phyloP scores from a whole-genome alignment of 306 rosid genomes.

The Canavalia gladiata region DNA sequence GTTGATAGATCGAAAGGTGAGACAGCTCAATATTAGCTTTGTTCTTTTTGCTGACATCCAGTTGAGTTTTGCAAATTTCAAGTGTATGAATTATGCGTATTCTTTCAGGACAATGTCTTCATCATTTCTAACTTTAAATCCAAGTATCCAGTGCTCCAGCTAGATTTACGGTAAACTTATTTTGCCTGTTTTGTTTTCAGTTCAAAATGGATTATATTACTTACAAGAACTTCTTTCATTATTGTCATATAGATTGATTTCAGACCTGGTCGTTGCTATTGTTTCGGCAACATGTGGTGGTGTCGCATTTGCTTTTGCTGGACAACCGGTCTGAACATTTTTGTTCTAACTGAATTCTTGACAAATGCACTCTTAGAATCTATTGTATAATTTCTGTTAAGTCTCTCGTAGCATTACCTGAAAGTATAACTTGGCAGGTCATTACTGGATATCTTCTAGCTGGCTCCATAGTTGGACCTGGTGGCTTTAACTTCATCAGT shows the following conservation, averaged over 20 bases:
- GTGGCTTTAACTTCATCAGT: slow-evolving; percentile 92
- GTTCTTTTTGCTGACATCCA: slow-evolving; percentile 24
- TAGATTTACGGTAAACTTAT: slow-evolving; percentile 76
- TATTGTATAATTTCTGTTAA: slow-evolving; percentile 34
- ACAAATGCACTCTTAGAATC: slow-evolving; percentile 24
- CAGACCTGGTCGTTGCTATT: slow-evolving; percentile 92
- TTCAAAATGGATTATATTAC: slow-evolving; percentile 33
- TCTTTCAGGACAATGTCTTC: slow-evolving; percentile 90
- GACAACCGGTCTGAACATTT: slow-evolving; percentile 88
- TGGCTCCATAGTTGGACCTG: slow-evolving; percentile 96
- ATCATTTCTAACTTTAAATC: slow-evolving; percentile 92
- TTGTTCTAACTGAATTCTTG: slow-evolving; percentile 44
- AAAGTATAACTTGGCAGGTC: slow-evolving; percentile 68
- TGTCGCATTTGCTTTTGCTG: slow-evolving; percentile 96
- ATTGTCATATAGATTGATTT: slow-evolving; percentile 75
- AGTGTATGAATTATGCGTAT: slow-evolving; percentile 38
- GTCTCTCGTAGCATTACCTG: slow-evolving; percentile 19
- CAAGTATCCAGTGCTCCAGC: slow-evolving; percentile 93
- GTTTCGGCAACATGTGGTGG: slow-evolving; percentile 99
- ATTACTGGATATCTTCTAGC: slow-evolving; percentile 96
- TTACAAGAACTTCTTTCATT: slow-evolving; percentile 41
- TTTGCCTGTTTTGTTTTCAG: slow-evolving; percentile 33
- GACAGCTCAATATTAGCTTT: slow-evolving; percentile 38
- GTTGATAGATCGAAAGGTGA: slow-evolving; percentile 94
- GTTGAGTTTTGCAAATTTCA: slow-evolving; percentile 31